phyloP scores from a whole-genome alignment of 805 yeast species.

The Wickerhamomyces hampshirensis region DNA sequence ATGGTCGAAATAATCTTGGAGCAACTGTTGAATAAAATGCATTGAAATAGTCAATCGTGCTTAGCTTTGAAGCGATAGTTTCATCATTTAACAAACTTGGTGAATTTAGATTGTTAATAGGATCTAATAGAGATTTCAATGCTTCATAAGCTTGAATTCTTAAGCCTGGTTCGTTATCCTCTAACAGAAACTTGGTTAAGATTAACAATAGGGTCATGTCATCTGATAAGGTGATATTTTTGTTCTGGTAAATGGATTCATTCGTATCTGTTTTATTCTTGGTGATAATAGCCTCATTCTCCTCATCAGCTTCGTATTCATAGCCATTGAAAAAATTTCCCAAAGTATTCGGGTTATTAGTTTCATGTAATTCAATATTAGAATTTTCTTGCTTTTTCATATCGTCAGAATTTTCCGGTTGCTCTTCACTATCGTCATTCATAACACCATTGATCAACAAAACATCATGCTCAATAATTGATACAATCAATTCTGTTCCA shows the following conservation, averaged over 20 bases:
- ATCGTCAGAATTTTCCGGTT: constrained; percentile 4
- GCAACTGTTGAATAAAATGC: constrained; percentile 64
- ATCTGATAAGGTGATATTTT: constrained; percentile 31
- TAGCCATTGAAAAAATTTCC: constrained; percentile 7
- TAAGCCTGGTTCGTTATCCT: constrained; percentile 64
- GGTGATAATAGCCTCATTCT: constrained; percentile 4
- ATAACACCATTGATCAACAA: constrained; percentile 40
- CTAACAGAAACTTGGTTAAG: constrained; percentile 53
- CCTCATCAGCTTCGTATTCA: constrained; percentile 6
- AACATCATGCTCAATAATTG: constrained; percentile 82
- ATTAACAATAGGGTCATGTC: constrained; percentile 57
- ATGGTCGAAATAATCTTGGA: constrained; percentile 45
- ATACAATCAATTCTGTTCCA: constrained; percentile 76
- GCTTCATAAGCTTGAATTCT: constrained; percentile 85
- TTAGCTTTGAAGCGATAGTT: constrained; percentile 21
- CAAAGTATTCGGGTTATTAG: background rate
- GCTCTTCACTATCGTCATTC: constrained; percentile 4
- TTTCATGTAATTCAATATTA: background rate
- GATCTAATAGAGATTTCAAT: constrained; percentile 65
- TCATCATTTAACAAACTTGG: constrained; percentile 21
- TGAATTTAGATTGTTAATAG: constrained; percentile 14
- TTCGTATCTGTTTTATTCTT: constrained; percentile 2
- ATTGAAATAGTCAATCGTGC: constrained; percentile 42
- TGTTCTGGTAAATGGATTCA: background rate
- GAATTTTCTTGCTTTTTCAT: background rate